Percentiles rank a stretch among this genome's conserved stretches.
phyloP scores from a whole-genome alignment of 2,329 filamentous ascomycete species.

The Plectosphaerella sp. region DNA sequence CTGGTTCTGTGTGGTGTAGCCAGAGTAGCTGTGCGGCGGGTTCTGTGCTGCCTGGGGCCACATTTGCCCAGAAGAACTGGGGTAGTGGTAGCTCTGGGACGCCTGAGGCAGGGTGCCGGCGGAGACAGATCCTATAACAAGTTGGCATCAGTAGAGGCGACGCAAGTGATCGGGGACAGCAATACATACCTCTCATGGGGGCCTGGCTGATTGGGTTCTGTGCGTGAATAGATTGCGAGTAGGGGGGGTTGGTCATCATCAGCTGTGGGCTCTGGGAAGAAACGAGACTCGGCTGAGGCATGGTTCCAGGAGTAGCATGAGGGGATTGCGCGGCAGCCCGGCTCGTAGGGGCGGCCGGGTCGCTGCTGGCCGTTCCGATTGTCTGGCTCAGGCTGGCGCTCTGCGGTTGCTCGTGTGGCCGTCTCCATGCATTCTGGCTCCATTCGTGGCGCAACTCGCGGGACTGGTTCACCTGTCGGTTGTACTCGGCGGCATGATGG shows the following conservation, averaged over 20 bases:
- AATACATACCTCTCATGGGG: constrained; percentile 65
- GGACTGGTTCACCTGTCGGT: constrained; percentile 76
- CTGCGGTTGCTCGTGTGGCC: constrained; percentile 72
- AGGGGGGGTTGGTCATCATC: constrained; percentile 59
- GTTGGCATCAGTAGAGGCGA: constrained; percentile 29
- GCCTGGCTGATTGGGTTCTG: constrained; percentile 70
- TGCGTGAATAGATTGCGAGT: constrained; percentile 66
- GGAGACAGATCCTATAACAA: constrained; percentile 26
- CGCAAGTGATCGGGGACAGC: constrained; percentile 27
- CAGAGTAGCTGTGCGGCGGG: constrained; percentile 42
- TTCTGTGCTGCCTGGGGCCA: constrained; percentile 65
- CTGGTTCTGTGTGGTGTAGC: constrained; percentile 49
- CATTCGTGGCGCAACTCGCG: constrained; percentile 76
- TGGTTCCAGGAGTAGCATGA: constrained; percentile 47
- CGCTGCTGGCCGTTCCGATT: constrained; percentile 34
- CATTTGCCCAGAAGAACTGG: constrained; percentile 51
- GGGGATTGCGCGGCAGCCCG: constrained; percentile 52
- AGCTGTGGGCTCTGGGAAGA: constrained; percentile 56
- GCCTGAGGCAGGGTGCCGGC: constrained; percentile 46
- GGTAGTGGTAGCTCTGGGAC: constrained; percentile 58
- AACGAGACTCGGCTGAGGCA: constrained; percentile 54
- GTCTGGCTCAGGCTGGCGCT: constrained; percentile 43
- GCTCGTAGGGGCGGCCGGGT: constrained; percentile 41
- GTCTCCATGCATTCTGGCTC: constrained; percentile 75
- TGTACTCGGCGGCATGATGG: constrained; percentile 85